Percentiles rank a stretch among this genome's conserved stretches.
Conservation (phyloP, 1,139 yeast species). For the Geotrichum aggregatum region DNA sequence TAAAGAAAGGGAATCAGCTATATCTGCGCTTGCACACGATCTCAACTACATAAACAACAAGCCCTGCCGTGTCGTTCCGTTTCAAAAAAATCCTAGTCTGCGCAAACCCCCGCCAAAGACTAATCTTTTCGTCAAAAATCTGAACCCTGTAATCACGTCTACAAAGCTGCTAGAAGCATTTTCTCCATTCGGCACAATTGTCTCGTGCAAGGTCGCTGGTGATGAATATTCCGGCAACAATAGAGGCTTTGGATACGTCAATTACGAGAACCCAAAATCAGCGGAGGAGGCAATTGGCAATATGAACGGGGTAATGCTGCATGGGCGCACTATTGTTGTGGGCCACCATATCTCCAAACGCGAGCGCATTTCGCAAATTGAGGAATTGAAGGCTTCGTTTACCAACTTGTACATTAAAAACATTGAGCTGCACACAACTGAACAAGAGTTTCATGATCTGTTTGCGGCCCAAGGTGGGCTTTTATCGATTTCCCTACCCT, state of each 20-base stretch:
- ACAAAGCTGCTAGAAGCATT: conserved; percentile 78
- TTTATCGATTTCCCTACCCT: conserved; percentile 80
- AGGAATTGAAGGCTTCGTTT: conserved; percentile 76
- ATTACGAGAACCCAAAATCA: conserved; percentile 72
- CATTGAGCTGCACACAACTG: conserved; percentile 44
- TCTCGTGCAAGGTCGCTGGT: conserved; percentile 87
- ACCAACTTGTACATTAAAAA: conserved; percentile 86
- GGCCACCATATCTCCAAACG: conserved; percentile 81
- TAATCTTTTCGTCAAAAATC: conserved; percentile 83
- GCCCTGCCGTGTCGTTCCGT: conserved; percentile 91
- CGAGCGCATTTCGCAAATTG: conserved; percentile 80
- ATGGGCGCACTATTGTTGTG: conserved; percentile 82
- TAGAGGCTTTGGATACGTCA: conserved; percentile 89
- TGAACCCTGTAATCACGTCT: conserved; percentile 78
- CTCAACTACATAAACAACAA: conserved; percentile 77
- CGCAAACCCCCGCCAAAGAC: conserved; percentile 50
- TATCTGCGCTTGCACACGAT: conserved; percentile 76
- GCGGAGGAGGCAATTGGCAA: conserved; percentile 84
- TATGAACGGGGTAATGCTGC: conserved; percentile 81
- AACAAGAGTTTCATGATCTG: conserved; percentile 58
- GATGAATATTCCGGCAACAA: conserved; percentile 46
- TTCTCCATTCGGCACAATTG: conserved; percentile 77
- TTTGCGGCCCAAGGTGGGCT: conserved; percentile 73
- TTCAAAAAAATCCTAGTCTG: conserved; percentile 82
- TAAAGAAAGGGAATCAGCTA: conserved; percentile 73